phyloP scores from a whole-genome alignment of 306 rosid species.

The Spatholobus suberectus region DNA sequence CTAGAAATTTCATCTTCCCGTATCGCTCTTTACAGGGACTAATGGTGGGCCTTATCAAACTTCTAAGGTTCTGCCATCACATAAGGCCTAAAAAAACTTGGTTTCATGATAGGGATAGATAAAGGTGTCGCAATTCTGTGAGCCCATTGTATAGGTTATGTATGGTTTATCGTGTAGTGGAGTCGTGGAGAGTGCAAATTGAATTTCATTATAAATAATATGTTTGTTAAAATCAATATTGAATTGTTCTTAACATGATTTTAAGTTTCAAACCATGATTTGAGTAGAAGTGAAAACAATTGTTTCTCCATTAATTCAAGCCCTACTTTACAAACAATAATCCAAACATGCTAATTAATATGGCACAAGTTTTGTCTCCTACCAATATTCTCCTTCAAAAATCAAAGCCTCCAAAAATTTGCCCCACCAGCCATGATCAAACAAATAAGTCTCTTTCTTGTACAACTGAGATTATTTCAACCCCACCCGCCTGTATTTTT shows the following conservation, averaged over 20 bases:
- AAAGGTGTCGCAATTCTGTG: neutral
- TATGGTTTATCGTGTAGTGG: neutral
- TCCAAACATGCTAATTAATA: neutral
- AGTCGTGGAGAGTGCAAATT: neutral
- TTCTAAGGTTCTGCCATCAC: neutral
- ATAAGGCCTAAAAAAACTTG: neutral
- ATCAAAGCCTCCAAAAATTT: conserved; percentile 1
- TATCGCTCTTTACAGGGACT: neutral
- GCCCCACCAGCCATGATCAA: conserved; percentile 32
- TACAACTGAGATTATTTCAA: conserved; percentile 12
- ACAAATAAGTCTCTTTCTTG: conserved; percentile 36
- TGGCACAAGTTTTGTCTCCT: neutral
- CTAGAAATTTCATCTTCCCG: neutral
- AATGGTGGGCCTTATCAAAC: neutral
- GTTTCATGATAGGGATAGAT: neutral
- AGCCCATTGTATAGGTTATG: neutral
- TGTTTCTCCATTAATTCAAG: neutral
- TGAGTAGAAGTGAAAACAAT: neutral
- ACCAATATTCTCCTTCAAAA: conserved; percentile 33
- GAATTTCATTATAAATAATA: neutral
- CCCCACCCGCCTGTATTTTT: neutral
- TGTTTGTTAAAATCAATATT: neutral
- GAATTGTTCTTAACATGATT: neutral
- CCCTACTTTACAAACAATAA: neutral
- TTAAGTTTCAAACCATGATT: neutral